A percentile compares a stretch with the other conserved stretches of the same genome.
phyloP scores from a whole-genome alignment of 2,329 filamentous ascomycete genomes.

The Colletotrichum acutatum region DNA sequence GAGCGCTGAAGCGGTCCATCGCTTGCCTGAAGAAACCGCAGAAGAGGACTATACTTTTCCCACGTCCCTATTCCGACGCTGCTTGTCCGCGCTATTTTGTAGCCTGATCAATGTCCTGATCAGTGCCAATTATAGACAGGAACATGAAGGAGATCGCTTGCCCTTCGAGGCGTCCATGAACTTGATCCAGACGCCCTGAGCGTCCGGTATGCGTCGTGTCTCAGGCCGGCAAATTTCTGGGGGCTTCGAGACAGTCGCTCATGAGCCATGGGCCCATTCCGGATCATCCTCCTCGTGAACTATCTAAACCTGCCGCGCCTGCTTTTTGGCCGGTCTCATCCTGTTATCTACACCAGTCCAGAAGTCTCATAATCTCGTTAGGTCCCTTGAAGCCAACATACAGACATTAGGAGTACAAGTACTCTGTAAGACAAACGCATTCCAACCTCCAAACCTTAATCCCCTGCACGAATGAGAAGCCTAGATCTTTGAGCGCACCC shows the following conservation, averaged over 20 bases:
- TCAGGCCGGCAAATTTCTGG: background rate
- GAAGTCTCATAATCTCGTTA: background rate
- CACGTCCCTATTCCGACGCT: background rate
- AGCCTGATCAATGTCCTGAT: background rate
- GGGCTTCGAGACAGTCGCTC: background rate
- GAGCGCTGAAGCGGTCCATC: background rate
- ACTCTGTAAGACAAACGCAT: background rate
- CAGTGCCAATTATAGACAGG: background rate
- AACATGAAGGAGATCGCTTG: background rate
- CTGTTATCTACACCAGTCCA: background rate
- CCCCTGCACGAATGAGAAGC: background rate
- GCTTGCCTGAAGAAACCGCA: background rate
- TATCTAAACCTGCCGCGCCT: background rate
- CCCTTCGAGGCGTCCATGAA: background rate
- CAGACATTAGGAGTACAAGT: too few species aligned
- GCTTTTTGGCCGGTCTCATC: background rate
- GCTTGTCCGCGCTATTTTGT: background rate
- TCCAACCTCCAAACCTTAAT: background rate
- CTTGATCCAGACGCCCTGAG: background rate
- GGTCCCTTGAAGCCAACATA: background rate
- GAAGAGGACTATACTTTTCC: background rate
- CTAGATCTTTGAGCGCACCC: conserved; percentile 1
- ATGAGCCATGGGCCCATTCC: background rate
- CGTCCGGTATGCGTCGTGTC: conserved; percentile 9
- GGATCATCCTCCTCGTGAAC: background rate